Base-by-base conservation (phyloP, 352 stramenopile genomes). In the Blastocystis sp. region DNA sequence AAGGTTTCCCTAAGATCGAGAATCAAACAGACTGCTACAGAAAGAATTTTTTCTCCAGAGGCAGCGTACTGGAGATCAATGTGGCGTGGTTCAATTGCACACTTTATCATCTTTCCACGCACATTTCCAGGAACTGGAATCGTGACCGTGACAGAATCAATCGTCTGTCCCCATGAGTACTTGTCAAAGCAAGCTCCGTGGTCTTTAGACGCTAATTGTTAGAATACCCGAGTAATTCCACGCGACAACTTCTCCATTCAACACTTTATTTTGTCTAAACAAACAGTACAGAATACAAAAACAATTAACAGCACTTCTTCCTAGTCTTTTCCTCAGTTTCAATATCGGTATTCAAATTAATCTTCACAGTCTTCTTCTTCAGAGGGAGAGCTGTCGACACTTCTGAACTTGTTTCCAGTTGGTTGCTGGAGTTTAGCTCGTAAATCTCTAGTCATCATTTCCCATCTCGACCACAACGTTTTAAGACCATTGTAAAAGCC, bases 401-500 rank as follows among this genome's bases (percentile, higher is more conserved):
- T 9, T 30, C 30, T 30, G 30, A 16, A 3, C 26, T n/a, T 45
- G 47, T 30, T 20, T 68, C 53, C 50, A 85, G 26, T 24, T 41
- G 41, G 26, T 85, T 65, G 11, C 53, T 26, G 13, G 73, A 68
- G n/a, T 59, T 85, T 30, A 85, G 47, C 26, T 85, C 73, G 30
- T 85, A 85, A 50, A 85, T 85, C 56, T 85, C 73, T 85, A 45
- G 5, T 50, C 26, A 3, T 39, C 55, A 65, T 20, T 20, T 53
- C 18, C 24, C n/a, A 20, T 85, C 20, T 13, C 4, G n/a, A 64
- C 13, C 50, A 7, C 18, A 53, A 89, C 78, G 37, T 54, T 89
- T 89, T 20, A 89, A 37, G 9, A 89, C 66, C 18, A 41, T 89
- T 8, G 41, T 43, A 24, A 99, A 99, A 20, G 97, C 97, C 62